phyloP scores from a whole-genome alignment of 495 filamentous ascomycete species.

The Amniculicola lignicola region DNA sequence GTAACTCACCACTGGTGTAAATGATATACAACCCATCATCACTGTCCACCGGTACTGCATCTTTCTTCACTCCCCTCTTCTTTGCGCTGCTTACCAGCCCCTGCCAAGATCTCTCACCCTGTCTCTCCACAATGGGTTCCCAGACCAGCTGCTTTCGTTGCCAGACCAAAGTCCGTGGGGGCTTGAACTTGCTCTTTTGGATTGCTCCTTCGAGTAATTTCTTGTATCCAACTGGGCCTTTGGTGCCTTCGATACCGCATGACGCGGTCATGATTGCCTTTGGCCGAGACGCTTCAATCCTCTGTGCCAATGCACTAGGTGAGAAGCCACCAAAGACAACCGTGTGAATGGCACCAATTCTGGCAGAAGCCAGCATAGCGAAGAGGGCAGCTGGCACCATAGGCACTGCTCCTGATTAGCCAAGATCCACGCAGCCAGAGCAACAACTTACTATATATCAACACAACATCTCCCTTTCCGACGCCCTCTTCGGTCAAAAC shows the following conservation, averaged over 20 bases:
- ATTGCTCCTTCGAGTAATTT: slow-evolving; percentile 56
- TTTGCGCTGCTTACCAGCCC: slow-evolving; percentile 65
- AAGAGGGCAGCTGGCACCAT: slow-evolving; percentile 90
- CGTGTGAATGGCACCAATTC: slow-evolving; percentile 83
- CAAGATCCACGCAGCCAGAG: neutral
- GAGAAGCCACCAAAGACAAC: slow-evolving; percentile 95
- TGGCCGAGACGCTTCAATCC: slow-evolving; percentile 79
- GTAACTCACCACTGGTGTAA: slow-evolving; percentile 64
- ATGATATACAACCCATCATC: slow-evolving; percentile 85
- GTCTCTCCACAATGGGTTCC: slow-evolving; percentile 60
- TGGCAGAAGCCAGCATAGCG: slow-evolving; percentile 74
- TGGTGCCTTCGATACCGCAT: slow-evolving; percentile 86
- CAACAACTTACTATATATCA: slow-evolving; percentile 78
- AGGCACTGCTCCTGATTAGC: slow-evolving; percentile 60
- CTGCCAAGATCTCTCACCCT: slow-evolving; percentile 76
- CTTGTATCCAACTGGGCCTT: slow-evolving; percentile 69
- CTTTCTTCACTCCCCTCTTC: slow-evolving; percentile 61
- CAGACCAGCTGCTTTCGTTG: slow-evolving; percentile 73
- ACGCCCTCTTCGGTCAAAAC: slow-evolving; percentile 82
- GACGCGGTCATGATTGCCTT: slow-evolving; percentile 79
- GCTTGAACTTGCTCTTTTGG: slow-evolving; percentile 39
- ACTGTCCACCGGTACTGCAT: slow-evolving; percentile 71
- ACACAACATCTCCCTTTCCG: slow-evolving; percentile 80
- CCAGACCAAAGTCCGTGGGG: slow-evolving; percentile 66
- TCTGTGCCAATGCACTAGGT: slow-evolving; percentile 73